phyloP scores from a whole-genome alignment of 148 eudicot genomes.

The Fagopyrum tataricum region DNA sequence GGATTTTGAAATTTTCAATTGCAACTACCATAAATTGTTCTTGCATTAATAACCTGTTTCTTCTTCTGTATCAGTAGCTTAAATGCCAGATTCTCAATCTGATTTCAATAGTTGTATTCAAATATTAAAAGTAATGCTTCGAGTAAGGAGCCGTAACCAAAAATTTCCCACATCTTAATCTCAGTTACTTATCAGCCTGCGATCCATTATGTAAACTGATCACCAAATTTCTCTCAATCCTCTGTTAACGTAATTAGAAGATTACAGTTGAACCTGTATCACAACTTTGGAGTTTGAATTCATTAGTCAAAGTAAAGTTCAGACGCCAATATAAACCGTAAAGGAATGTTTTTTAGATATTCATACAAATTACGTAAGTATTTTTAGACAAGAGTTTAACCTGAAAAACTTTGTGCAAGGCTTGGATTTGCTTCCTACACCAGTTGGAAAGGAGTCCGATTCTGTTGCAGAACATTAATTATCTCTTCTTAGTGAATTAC shows the following conservation, averaged over 20 bases:
- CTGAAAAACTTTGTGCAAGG: conserved; percentile 99
- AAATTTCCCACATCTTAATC: conserved; percentile 1
- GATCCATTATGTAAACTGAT: conserved; percentile 13
- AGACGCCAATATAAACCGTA: conserved; percentile 24
- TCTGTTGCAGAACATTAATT: conserved; percentile 89
- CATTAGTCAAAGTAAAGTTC: conserved; percentile 49
- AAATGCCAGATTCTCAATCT: neutral
- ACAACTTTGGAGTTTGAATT: conserved; percentile 49
- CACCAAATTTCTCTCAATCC: conserved; percentile 44
- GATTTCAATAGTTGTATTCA: neutral
- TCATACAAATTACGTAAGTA: conserved; percentile 25
- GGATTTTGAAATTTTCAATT: neutral
- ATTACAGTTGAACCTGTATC: conserved; percentile 52
- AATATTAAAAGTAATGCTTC: neutral
- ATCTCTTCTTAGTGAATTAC: conserved; percentile 29
- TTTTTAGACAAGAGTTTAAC: conserved; percentile 72
- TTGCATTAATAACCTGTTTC: neutral
- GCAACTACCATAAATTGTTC: neutral
- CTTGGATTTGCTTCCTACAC: conserved; percentile 99
- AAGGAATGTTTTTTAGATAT: conserved; percentile 21
- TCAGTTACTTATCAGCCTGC: conserved; percentile 1
- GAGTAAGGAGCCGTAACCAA: neutral
- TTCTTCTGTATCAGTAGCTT: neutral
- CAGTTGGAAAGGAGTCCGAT: conserved; percentile 72
- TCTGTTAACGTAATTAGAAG: conserved; percentile 37